Conservation (phyloP, 345 rosid species). For the Lagerstroemia speciosa region DNA sequence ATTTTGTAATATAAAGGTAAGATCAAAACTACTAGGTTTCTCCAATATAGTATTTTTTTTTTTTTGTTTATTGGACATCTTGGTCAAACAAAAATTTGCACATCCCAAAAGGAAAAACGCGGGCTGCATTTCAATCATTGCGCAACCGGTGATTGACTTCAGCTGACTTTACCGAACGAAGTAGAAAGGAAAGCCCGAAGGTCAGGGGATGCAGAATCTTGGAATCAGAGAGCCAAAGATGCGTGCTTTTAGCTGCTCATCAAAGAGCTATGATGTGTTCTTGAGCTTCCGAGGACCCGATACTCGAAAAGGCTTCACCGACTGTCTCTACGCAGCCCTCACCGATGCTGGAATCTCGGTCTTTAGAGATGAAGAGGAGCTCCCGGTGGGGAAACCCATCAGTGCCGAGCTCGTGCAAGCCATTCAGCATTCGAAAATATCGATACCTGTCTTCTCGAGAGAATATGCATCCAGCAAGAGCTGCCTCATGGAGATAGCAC, state of each 20-base stretch:
- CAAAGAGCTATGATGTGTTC: conserved; percentile 9
- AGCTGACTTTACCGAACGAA: too few relatives aligned
- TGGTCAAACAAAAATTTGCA: too few relatives aligned
- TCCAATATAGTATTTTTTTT: too few relatives aligned
- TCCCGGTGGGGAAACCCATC: background rate
- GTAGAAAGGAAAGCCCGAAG: too few relatives aligned
- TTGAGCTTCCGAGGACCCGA: conserved; percentile 9
- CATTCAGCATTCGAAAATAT: conserved; percentile 1
- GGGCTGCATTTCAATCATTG: too few relatives aligned
- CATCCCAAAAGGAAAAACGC: too few relatives aligned
- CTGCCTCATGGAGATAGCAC: conserved; percentile 8
- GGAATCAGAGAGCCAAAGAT: background rate
- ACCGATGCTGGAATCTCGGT: conserved; percentile 2
- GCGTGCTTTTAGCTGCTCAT: background rate
- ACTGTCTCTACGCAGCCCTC: conserved; percentile 7
- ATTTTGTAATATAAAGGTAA: too few relatives aligned
- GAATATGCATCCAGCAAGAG: conserved; percentile 6
- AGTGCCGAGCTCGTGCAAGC: background rate
- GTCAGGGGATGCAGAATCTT: too few relatives aligned
- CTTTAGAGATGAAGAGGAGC: conserved; percentile 10
- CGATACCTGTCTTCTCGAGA: conserved; percentile 5
- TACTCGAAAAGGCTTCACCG: conserved; percentile 4
- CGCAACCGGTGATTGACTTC: too few relatives aligned
- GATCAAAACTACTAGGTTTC: too few relatives aligned
- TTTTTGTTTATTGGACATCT: too few relatives aligned